Percentiles rank a stretch among this genome's conserved stretches.
These are phyloP conservation scores for Sclerotinia trifoliorum DNA, from an alignment of 2,329 filamentous ascomycete genomes.

Conservation along the genomic window DNA sequence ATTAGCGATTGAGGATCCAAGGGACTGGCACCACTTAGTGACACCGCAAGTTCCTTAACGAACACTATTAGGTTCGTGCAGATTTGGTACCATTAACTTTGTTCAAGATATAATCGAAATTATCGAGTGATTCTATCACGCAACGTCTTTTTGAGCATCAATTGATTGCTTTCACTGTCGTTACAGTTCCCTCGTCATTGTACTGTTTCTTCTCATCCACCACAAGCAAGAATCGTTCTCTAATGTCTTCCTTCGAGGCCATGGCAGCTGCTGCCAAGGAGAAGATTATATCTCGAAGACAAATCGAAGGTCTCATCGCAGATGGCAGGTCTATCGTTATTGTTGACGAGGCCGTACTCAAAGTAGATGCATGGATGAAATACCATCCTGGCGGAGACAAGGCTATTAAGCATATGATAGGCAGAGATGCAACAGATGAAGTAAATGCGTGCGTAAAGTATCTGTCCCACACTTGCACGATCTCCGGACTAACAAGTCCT, in stretches of 20 bases:
- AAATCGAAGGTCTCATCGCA: slow-evolving; percentile 81
- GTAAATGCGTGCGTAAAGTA: slow-evolving; percentile 70
- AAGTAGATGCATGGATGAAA: slow-evolving; percentile 81
- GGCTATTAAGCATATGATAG: slow-evolving; percentile 89
- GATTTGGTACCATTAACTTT: neutral
- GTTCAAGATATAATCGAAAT: neutral
- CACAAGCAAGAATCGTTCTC: neutral
- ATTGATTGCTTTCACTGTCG: slow-evolving; percentile 6
- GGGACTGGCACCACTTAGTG: neutral
- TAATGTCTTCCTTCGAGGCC: slow-evolving; percentile 22
- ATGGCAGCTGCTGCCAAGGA: slow-evolving; percentile 17
- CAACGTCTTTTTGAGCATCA: neutral
- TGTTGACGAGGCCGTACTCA: slow-evolving; percentile 76
- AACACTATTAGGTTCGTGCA: neutral
- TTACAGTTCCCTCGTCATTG: neutral
- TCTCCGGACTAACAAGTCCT: slow-evolving; percentile 14
- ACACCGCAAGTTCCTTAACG: slow-evolving; percentile 5
- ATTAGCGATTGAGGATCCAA: neutral
- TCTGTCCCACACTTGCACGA: neutral
- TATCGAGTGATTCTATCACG: neutral
- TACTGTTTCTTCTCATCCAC: neutral
- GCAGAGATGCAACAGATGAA: slow-evolving; percentile 91
- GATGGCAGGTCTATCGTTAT: slow-evolving; percentile 79
- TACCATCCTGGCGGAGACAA: slow-evolving; percentile 93
- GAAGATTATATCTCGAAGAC: slow-evolving; percentile 54